Conservation (phyloP, 768 basidiomycete genomes). For the Terana coerulea region DNA sequence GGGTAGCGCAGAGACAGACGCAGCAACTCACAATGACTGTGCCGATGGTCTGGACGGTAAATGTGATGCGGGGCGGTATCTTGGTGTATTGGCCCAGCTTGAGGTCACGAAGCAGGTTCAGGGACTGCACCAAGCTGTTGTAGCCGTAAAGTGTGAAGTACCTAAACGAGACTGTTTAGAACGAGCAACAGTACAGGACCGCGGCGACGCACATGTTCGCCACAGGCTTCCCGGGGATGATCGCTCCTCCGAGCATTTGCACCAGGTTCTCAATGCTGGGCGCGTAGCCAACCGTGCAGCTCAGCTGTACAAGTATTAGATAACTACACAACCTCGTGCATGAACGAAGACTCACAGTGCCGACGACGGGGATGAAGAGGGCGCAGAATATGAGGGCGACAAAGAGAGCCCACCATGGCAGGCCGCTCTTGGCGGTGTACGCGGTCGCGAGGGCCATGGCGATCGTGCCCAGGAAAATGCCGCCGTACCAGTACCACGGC, state of each 20-base stretch:
- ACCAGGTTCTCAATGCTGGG: constrained; percentile 27
- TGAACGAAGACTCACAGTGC: constrained; percentile 48
- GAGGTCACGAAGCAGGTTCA: constrained; percentile 50
- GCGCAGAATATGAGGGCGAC: constrained; percentile 49
- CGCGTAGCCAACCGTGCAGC: constrained; percentile 19
- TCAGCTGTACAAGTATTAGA: constrained; percentile 20
- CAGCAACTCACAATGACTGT: constrained; percentile 45
- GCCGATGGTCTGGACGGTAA: constrained; percentile 53
- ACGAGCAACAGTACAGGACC: not conserved
- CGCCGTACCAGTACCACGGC: constrained; percentile 41
- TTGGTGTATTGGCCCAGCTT: constrained; percentile 54
- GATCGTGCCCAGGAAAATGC: constrained; percentile 38
- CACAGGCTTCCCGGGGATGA: constrained; percentile 45
- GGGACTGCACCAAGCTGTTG: constrained; percentile 42
- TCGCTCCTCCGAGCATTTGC: constrained; percentile 47
- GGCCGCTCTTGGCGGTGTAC: constrained; percentile 46
- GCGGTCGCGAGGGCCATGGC: constrained; percentile 48
- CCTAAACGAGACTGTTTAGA: not conserved
- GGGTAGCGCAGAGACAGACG: not conserved
- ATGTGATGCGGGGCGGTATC: constrained; percentile 59
- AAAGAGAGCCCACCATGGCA: constrained; percentile 51
- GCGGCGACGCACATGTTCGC: constrained; percentile 39
- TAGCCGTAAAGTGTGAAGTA: constrained; percentile 29
- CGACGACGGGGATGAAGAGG: constrained; percentile 48
- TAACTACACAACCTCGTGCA: not conserved